Conservation (phyloP, 1,284 basidiomycete species). For the Abortiporus biennis region DNA sequence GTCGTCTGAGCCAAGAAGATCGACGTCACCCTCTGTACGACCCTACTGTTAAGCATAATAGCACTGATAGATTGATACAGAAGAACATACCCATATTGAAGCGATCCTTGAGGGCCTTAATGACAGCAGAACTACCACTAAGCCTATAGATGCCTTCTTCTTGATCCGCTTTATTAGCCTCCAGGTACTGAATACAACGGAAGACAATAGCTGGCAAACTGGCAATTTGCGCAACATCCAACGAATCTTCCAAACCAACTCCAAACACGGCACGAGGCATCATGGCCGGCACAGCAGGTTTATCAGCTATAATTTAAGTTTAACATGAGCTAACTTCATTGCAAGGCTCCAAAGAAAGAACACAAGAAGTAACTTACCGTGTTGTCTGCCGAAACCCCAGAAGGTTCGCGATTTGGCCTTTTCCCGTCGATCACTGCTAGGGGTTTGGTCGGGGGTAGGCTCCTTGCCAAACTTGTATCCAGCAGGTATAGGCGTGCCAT, state of each 20-base stretch:
- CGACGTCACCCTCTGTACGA: slow-evolving; percentile 80
- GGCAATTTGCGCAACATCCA: slow-evolving; percentile 85
- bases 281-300: slow-evolving; percentile 35
- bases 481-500: slow-evolving; percentile 78
- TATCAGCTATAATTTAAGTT: slow-evolving; percentile 25
- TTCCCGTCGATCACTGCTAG: slow-evolving; percentile 63
- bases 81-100: slow-evolving; percentile 76
- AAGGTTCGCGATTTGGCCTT: slow-evolving; percentile 88
- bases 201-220: slow-evolving; percentile 93
- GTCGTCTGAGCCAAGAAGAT: slow-evolving; percentile 80
- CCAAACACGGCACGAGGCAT: slow-evolving; percentile 82
- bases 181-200: slow-evolving; percentile 87
- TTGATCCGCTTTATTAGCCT: slow-evolving; percentile 86
- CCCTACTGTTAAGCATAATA: slow-evolving; percentile 7
- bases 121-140: slow-evolving; percentile 88
- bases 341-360: too few species aligned
- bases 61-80: slow-evolving; percentile 2
- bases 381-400: slow-evolving; percentile 75
- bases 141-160: slow-evolving; percentile 98
- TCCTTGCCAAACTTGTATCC: slow-evolving; percentile 89
- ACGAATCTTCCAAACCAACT: slow-evolving; percentile 81
- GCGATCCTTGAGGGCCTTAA: slow-evolving; percentile 88
- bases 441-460: slow-evolving; percentile 35
- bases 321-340: too few species aligned
- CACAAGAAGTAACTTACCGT: neutral